Conservation (phyloP, 2,329 filamentous ascomycete genomes). For the Allantophomopsis cytisporea region DNA sequence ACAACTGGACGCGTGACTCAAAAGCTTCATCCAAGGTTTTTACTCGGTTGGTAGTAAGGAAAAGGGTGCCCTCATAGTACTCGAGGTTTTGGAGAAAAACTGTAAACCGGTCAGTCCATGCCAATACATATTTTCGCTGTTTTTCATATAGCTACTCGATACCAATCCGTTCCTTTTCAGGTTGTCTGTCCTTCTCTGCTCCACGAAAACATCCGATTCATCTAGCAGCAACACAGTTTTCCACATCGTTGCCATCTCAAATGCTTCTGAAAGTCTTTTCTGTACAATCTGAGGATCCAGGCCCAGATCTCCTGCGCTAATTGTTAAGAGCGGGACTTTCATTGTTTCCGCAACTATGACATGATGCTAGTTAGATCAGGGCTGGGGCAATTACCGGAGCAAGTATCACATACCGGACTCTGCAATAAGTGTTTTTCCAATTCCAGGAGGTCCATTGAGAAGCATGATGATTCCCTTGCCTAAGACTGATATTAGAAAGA, state of each 20-base stretch:
- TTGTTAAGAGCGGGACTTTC: too few relatives aligned
- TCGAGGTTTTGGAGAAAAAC: slow-evolving; percentile 21
- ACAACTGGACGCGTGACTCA: slow-evolving; percentile 18
- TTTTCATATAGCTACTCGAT: too few relatives aligned
- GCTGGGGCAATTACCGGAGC: too few relatives aligned
- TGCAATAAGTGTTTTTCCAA: slow-evolving; percentile 1
- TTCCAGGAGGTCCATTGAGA: slow-evolving; percentile 4
- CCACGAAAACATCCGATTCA: slow-evolving; percentile 1
- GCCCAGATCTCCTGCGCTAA: not conserved
- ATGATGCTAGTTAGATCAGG: too few relatives aligned
- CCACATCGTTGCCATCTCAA: not conserved
- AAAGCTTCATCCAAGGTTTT: slow-evolving; percentile 20
- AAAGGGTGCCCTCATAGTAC: slow-evolving; percentile 22
- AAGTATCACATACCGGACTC: too few relatives aligned
- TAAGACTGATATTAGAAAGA: slow-evolving; percentile 4
- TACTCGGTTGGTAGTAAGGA: too few relatives aligned
- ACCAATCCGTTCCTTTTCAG: too few relatives aligned
- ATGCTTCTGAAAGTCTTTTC: not conserved
- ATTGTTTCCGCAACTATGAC: too few relatives aligned
- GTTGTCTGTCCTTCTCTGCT: too few relatives aligned
- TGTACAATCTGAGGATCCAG: not conserved
- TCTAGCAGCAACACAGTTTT: slow-evolving; percentile 1
- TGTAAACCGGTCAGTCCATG: not conserved
- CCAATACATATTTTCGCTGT: not conserved
- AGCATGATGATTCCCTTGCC: slow-evolving; percentile 2